These are phyloP conservation scores for Rhododendron ovatum DNA, from an alignment of 148 eudicot species.

Conservation along the genomic window DNA sequence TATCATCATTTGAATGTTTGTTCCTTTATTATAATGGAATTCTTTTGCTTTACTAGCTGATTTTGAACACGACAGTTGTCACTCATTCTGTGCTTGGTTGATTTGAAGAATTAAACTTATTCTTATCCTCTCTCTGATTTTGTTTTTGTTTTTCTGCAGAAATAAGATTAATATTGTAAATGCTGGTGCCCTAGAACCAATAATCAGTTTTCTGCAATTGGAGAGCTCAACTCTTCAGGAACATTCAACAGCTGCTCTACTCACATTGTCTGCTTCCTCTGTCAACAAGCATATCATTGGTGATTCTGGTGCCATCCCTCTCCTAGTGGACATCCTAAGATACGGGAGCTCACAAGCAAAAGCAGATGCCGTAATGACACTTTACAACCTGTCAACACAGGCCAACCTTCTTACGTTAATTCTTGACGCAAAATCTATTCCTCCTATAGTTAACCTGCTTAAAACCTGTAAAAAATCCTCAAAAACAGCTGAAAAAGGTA, in stretches of 20 bases:
- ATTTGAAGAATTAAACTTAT: neutral
- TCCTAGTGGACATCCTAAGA: constrained; percentile 59
- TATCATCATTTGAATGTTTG: neutral
- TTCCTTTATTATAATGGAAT: neutral
- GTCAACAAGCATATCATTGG: constrained; percentile 67
- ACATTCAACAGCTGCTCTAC: constrained; percentile 74
- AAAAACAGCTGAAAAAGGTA: constrained; percentile 76
- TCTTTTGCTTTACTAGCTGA: neutral
- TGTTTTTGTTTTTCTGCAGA: constrained; percentile 34
- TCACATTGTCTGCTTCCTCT: constrained; percentile 86
- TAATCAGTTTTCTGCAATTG: constrained; percentile 54
- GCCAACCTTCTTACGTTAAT: constrained; percentile 41
- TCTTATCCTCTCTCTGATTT: constrained; percentile 6
- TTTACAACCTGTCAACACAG: constrained; percentile 82
- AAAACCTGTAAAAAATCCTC: constrained; percentile 69
- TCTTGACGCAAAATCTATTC: constrained; percentile 57
- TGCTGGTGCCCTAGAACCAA: constrained; percentile 80
- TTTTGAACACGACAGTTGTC: neutral
- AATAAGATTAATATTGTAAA: constrained; percentile 76
- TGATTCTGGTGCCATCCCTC: constrained; percentile 75
- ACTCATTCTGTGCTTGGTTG: neutral
- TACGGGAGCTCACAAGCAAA: constrained; percentile 69
- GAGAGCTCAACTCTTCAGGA: constrained; percentile 60
- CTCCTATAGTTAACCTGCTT: constrained; percentile 54
- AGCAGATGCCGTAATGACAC: constrained; percentile 74